Base-by-base conservation (phyloP, 2,329 filamentous ascomycete species). In the Ceratocystis cacaofunesta region DNA sequence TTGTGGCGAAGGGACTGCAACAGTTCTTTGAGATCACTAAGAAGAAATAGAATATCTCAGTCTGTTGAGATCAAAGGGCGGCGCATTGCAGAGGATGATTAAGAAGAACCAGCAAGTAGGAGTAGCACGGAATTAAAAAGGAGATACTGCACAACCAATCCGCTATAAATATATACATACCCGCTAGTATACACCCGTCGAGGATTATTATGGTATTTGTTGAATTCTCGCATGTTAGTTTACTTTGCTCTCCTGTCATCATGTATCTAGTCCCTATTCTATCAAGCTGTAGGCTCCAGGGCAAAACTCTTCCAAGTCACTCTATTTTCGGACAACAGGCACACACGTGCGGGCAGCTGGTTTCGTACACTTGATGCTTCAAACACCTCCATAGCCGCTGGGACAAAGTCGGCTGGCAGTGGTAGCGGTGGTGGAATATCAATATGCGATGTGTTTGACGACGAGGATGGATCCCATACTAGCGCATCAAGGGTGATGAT, bases 11-110 rank as follows among this genome's bases (percentile, higher is more conserved):
- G 71, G 89, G 89, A 0, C 75, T 95, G 71, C 84, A 85, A 48
- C 85, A 91, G 72, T 90, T 94, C 68, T 94, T 94, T 71, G 82
- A 86, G 71, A 86, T 88, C 67, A 87, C 84, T 7, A 86, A 85
- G 73, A 82, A 76, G 61, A 76, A 76, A 68, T 75, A 69, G 72
- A 22, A 60, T 32, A 22, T 36, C 55, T 32, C 17, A 28, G 19
- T 5, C n/a, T n/a, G 61, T 50, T 50, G 41, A 22, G 17, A 36
- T 46, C n/a, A 15, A 48, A 62, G 43, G 50, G 17, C 6, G 50
- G 17, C 6, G 48, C 22, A 30, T 25, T 52, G 19, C 19, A 25
- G 22, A 28, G 48, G 22, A 52, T 10, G 48, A n/a, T 22, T 3
- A 22, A 15, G 6, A 36, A 32, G 8, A 15, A 32, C 8, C 0